Evolutionary conservation across 805 yeast species (phyloP).

Genomic region (Ascoidea tarda): DNA sequence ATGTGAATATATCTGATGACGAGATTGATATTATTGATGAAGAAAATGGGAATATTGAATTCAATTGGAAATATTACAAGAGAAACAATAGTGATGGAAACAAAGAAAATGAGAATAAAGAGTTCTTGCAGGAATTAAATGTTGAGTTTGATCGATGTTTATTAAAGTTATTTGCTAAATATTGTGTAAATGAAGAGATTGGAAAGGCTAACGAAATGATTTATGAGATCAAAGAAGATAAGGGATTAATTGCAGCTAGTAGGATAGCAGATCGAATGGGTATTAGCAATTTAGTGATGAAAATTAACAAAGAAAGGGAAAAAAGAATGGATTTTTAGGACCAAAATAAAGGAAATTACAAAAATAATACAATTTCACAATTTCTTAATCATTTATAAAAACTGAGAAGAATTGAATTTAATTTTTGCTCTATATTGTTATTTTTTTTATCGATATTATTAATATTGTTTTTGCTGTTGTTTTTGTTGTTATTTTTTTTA

Average conservation of each 20-base stretch:
- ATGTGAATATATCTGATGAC: conserved; percentile 12
- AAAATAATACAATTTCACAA: no score
- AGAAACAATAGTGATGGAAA: conserved; percentile 19
- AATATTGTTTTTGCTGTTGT: no score
- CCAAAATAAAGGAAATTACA: not conserved
- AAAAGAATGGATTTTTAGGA: conserved; percentile 21
- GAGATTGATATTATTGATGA: conserved; percentile 20
- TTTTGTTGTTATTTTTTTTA: no score
- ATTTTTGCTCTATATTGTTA: no score
- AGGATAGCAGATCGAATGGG: conserved; percentile 72
- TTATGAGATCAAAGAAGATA: conserved; percentile 55
- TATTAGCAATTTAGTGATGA: conserved; percentile 34
- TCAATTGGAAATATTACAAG: conserved; percentile 11
- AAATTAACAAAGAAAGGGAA: conserved; percentile 40
- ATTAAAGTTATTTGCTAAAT: conserved; percentile 58
- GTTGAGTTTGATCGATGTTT: conserved; percentile 60
- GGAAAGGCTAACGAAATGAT: conserved; percentile 61
- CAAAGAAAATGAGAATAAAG: conserved; percentile 30
- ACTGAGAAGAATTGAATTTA: not conserved
- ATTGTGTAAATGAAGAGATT: conserved; percentile 54
- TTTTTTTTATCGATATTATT: no score
- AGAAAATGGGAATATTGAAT: conserved; percentile 7
- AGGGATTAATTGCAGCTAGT: conserved; percentile 71
- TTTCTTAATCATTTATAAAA: no score
- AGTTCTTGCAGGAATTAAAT: conserved; percentile 36